Evolutionary conservation across 2,329 filamentous ascomycete genomes (phyloP), one percentile per base, ranked within the genome.

Genomic region (Fusarium sp.): DNA sequence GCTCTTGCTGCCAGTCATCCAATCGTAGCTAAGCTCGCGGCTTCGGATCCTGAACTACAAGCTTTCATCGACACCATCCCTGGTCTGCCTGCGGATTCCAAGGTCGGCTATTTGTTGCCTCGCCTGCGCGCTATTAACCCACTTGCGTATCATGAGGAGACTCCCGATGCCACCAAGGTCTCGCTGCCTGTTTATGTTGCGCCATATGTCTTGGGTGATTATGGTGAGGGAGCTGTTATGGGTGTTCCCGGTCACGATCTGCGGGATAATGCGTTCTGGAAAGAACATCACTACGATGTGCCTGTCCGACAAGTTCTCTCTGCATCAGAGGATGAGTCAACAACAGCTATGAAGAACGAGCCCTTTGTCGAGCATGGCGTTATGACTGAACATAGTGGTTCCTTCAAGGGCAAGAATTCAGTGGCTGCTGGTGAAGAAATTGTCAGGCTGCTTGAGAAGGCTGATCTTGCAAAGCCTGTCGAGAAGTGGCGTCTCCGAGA

Each of bases 181-280:
- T 86, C 88, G 13, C 76, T 97, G 10, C 94, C 94, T 3, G 87
- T 97, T 10, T 97, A 92, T 78, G 92, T 94, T 28, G 94, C 95
- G 15, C 92, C 94, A 0, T 97, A 97, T 79, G 95, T 97, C 17
- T 85, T 97, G 10, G 92, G 92, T 33, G 93, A 95, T 78, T 96
- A 97, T 75, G 94, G 94, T 22, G 93, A 95, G 74, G 94, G 94
- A 3, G 94, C 94, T 15, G 92, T 97, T 5, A 97, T 98, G 94
- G 95, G 95, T 48, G 95, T 97, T 13, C 95, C 95, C 1, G 95
- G 91, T 5, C 95, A 98, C 79, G 95, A 98, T 81, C 80, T 87
- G 9, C 89, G 94, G 59, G 95, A 98, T 76, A 87, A 93, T 81
- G 88, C 89, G 4, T 98, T 97, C 80, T 97, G 94, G 92, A 90